Evolutionary conservation across 1,284 basidiomycete genomes (phyloP).

Genomic region (Trichosporon coremiiforme): DNA sequence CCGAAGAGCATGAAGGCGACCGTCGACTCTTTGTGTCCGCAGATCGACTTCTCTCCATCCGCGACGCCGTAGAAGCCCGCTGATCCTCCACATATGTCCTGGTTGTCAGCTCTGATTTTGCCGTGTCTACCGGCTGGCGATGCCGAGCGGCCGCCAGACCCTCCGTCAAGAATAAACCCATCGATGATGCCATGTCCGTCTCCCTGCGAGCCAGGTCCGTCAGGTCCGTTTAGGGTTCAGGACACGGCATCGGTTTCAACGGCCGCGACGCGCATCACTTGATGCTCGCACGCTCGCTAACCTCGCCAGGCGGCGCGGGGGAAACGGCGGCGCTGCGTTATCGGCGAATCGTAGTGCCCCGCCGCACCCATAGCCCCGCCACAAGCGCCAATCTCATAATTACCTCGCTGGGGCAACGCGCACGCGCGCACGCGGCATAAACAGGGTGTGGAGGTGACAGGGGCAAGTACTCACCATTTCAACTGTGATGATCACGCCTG

Average conservation of each 20-base stretch:
- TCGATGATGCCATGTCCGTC: not conserved
- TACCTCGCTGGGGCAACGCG: not conserved
- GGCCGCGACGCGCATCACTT: not conserved
- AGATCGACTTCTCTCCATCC: not conserved
- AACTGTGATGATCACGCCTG: conserved; percentile 44
- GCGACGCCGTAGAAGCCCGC: not conserved
- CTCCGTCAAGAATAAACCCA: not conserved
- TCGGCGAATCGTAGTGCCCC: not conserved
- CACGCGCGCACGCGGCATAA: not conserved
- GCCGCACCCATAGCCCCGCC: not conserved
- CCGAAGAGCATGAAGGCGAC: conserved; percentile 15
- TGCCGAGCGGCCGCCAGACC: not conserved
- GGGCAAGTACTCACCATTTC: conserved; percentile 39
- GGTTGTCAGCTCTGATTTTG: not conserved
- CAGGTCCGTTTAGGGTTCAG: not conserved
- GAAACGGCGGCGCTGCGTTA: not conserved
- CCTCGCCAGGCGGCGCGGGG: not conserved
- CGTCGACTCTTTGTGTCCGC: not conserved
- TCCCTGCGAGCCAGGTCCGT: not conserved
- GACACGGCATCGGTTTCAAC: not conserved
- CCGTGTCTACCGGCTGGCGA: not conserved
- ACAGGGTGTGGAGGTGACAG: not conserved
- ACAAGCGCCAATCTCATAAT: not conserved
- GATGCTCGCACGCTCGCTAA: not conserved
- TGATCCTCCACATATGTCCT: conserved; percentile 2